Evolutionary conservation across 768 basidiomycete genomes (phyloP), one percentile per base, ranked within the genome.

Genomic region (Tephrocybe sp.): DNA sequence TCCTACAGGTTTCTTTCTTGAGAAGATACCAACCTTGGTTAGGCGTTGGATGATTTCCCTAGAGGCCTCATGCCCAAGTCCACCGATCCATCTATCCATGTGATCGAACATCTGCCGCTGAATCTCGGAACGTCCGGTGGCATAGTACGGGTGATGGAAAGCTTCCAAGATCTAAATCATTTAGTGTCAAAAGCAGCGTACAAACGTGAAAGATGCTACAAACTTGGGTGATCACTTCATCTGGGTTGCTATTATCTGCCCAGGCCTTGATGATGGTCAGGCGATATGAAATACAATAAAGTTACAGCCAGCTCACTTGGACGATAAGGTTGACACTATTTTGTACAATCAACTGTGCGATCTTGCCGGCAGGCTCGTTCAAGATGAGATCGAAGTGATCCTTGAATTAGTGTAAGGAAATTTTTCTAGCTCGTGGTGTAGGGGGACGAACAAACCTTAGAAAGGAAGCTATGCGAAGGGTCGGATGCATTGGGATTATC

Each of bases 281-380:
- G 41, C 27, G 44, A 31, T 34, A 36, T 12, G 29, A 12, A 36
- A 4, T 9, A 4, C 12, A 23, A 9, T 34, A 22, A 19, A 31
- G 23, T 3, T 16, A 19, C 13, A 25, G 10, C n/a, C 22, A 31
- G 10, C 68, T 29, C 27, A 75, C 76, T 50, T 72, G 56, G 22
- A 87, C 84, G 33, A 88, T 77, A 21, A 79, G 66, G 45, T 77
- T 76, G 45, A 85, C 83, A 11, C 70, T 66, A 61, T 88, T 65
- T 56, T 80, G 76, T 11, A 87, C 85, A 12, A 90, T 76, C 22
- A 84, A 64, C 58, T 79, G 75, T 7, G 86, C 86, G 42, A 88
- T 80, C 61, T 85, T 83, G 3, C 86, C 86, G 10, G 86, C 86
- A 0, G 86, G 84, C 58, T 87, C 83, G 61, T 88, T 88, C 44